Evolutionary conservation across 139 green algal genomes (phyloP).

Genomic region (Coelastrella sp.): DNA sequence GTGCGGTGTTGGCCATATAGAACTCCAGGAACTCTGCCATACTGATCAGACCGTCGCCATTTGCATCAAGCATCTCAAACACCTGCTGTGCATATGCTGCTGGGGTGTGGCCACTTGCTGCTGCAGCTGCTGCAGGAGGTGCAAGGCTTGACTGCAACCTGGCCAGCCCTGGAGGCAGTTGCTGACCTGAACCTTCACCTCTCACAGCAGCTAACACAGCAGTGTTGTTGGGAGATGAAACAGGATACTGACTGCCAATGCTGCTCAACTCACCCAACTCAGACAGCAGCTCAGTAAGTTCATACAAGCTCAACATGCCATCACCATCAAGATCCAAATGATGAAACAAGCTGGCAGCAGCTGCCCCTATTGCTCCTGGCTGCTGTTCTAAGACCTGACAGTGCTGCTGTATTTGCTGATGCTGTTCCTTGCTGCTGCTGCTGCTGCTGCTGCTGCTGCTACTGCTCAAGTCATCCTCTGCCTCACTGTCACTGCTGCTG

Average conservation of each 20-base stretch:
- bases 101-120: background rate
- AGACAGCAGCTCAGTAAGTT: constrained; percentile 58
- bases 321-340: constrained; percentile 74
- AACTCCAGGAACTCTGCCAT: constrained; percentile 60
- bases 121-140: background rate
- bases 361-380: constrained; percentile 10
- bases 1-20: constrained; percentile 18
- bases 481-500: constrained; percentile 4
- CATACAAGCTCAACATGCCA: constrained; percentile 59
- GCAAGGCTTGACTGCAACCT: background rate
- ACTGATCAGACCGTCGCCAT: constrained; percentile 49
- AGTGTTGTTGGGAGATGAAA: background rate
- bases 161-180: background rate
- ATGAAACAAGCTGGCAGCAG: constrained; percentile 59
- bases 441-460: background rate
- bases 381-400: background rate
- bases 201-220: background rate
- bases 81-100: constrained; percentile 42
- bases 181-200: background rate
- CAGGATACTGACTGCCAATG: background rate
- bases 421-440: constrained; percentile 30
- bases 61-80: constrained; percentile 11
- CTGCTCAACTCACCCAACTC: constrained; percentile 58
- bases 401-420: constrained; percentile 21
- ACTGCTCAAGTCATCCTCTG: background rate